A percentile compares a stretch with the other conserved stretches of the same genome.
These are phyloP conservation scores for Moesziomyces globuligerus DNA, from an alignment of 1,284 basidiomycete genomes.

Conservation along the genomic window DNA sequence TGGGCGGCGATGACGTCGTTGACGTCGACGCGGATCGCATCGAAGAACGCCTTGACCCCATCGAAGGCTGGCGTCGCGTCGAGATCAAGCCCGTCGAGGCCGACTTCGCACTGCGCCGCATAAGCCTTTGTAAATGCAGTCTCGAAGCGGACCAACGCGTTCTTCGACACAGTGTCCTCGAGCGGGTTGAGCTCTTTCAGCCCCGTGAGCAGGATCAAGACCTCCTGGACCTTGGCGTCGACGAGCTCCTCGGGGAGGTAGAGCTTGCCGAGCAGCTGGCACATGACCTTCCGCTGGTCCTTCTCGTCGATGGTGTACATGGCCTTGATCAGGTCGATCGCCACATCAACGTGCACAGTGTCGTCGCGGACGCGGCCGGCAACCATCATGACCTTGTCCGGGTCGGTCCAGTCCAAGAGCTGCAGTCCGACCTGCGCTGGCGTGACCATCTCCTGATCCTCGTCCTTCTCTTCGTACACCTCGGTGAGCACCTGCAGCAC, in stretches of 20 bases:
- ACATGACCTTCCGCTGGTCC: constrained; percentile 82
- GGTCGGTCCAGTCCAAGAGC: constrained; percentile 93
- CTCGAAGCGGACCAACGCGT: constrained; percentile 78
- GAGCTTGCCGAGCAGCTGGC: constrained; percentile 81
- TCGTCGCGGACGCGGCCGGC: constrained; percentile 68
- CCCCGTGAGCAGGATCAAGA: constrained; percentile 39
- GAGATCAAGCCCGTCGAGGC: constrained; percentile 25
- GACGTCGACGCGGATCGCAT: constrained; percentile 19
- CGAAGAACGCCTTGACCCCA: constrained; percentile 31
- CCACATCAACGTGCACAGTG: constrained; percentile 80
- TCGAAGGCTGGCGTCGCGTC: constrained; percentile 19
- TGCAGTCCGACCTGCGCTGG: constrained; percentile 83
- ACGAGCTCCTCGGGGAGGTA: constrained; percentile 77
- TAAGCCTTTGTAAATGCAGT: constrained; percentile 64
- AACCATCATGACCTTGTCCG: constrained; percentile 79
- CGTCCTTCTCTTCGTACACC: constrained; percentile 79
- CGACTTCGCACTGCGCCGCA: constrained; percentile 32
- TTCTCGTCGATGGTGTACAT: constrained; percentile 71
- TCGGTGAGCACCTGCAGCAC: constrained; percentile 77
- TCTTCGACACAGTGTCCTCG: constrained; percentile 75
- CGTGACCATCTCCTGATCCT: constrained; percentile 81
- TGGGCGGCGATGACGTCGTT: constrained; percentile 24
- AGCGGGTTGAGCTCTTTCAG: constrained; percentile 47
- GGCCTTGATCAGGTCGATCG: constrained; percentile 77
- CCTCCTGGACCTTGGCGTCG: constrained; percentile 59